Base-by-base conservation (phyloP, 345 rosid genomes). In the Kernera saxatilis region DNA sequence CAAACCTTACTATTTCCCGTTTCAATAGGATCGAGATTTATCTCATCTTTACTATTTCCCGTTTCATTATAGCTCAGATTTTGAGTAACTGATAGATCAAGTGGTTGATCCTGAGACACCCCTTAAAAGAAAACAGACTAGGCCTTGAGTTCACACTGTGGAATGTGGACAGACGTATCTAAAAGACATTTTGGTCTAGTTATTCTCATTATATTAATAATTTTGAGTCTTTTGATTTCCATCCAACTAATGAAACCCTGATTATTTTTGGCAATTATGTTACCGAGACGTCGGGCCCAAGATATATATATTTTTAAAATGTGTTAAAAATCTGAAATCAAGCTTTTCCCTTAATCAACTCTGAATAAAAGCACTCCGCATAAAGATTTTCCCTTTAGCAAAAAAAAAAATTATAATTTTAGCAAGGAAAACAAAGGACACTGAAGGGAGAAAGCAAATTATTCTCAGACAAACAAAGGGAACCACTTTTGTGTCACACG, bases 401-500 rank as follows among this genome's bases (percentile, higher is more conserved):
- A 6, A 5, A 63, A 59, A 30, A n/a, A 22, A n/a, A 3, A 14
- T 39, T 37, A 52, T 32, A 64, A 27, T 50, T 71, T 41, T 7
- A 5, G 13, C 2, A 33, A 46, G 26, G 15, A 69, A 35, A 65
- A 9, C 35, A 36, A 43, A 29, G 45, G 41, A 33, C 23, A 59
- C 26, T 18, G 62, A 7, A 43, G 7, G 36, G 48, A 51, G 75
- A 60, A 74, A 68, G 78, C 74, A 67, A 54, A 44, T 60, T 67
- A 75, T 75, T 68, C 78, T 60, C 33, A 74, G 68, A 67, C 46
- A 48, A 57, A 74, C 78, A 73, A 73, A 66, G 72, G 46, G 36
- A 48, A 66, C 61, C 69, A 74, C 78, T 74, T 74, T 67, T 25
- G 78, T 66, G 67, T 59, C 69, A 74, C 68, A 74, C 78, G 64